These are phyloP conservation scores for Choanephora cucurbitarum DNA, from an alignment of 371 early-diverging fungal species.

Conservation along the genomic window DNA sequence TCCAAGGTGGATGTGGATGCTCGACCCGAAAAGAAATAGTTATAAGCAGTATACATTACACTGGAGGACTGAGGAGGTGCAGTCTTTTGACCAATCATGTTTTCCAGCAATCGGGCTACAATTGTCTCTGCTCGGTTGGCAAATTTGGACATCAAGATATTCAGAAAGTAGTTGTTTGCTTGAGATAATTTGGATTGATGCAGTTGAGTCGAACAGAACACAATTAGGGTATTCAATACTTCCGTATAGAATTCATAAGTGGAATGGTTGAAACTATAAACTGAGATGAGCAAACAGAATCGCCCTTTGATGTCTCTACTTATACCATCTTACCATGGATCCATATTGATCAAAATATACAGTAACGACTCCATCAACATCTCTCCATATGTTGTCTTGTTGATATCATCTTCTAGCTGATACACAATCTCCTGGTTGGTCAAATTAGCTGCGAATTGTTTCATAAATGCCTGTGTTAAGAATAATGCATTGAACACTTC, in stretches of 20 bases:
- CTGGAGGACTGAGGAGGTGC: slow-evolving; percentile 62
- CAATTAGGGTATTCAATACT: slow-evolving; percentile 61
- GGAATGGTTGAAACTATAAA: slow-evolving; percentile 50
- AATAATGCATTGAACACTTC: slow-evolving; percentile 73
- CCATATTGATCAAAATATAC: slow-evolving; percentile 60
- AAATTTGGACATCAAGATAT: slow-evolving; percentile 55
- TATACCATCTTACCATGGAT: slow-evolving; percentile 54
- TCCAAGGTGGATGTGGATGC: slow-evolving; percentile 37
- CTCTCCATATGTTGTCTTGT: slow-evolving; percentile 40
- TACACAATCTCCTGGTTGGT: slow-evolving; percentile 56
- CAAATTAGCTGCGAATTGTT: slow-evolving; percentile 69
- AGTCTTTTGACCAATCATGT: slow-evolving; percentile 63
- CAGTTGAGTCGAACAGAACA: slow-evolving; percentile 68
- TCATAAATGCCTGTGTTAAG: slow-evolving; percentile 63
- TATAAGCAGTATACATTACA: slow-evolving; percentile 72
- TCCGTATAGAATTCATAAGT: slow-evolving; percentile 76
- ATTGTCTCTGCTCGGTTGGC: slow-evolving; percentile 63
- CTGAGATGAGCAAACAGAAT: not conserved
- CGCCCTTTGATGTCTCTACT: not conserved
- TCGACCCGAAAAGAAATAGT: slow-evolving; percentile 62
- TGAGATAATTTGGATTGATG: slow-evolving; percentile 38
- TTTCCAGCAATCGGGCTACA: slow-evolving; percentile 59
- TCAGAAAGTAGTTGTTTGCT: slow-evolving; percentile 65
- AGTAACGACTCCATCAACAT: slow-evolving; percentile 62
- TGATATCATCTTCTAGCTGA: slow-evolving; percentile 54